Evolutionary conservation across 2,329 filamentous ascomycete genomes (phyloP), one percentile per base, ranked within the genome.

Genomic region (Trichoderma sp.): DNA sequence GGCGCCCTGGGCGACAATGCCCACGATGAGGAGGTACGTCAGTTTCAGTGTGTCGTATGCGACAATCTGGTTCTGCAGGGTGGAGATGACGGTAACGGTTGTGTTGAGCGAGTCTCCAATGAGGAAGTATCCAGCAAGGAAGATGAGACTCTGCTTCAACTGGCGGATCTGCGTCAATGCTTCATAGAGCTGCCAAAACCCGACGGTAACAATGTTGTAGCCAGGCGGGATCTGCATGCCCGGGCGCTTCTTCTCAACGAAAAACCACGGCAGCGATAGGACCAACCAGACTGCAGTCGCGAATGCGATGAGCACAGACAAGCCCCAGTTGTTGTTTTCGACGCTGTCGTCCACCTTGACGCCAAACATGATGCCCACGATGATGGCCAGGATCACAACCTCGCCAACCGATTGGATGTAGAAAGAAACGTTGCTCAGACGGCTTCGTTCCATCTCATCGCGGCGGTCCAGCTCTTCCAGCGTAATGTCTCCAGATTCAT

Each of bases 21-120:
- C 89, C 2, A 91, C 89, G 13, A 91, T 86, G 29, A 91, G 80
- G 10, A 92, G 83, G 73, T 91, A 91, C 0, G 88, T 91, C 6
- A 91, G 76, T 59, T 88, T 84, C 31, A 91, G 79, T 0, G 88
- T 89, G 74, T 90, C 88, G 77, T 91, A 92, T 4, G 83, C 81
- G 3, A 91, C 88, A 4, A 91, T 84, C 43, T 83, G 82, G 72
- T 91, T 91, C 74, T 92, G 90, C 5, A 91, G 77, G 0, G 88
- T 91, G 0, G 81, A 83, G 37, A 92, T 88, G 27, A 92, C 88
- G 0, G 90, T 91, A 5, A 91, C 87, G 0, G 89, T 91, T 0
- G 90, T 92, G 76, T 91, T 91, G 43, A 91, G 81, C 1, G 87
- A 89, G 77, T 92, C 90, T n/a, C 88, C 89, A 0, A 92, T 84